phyloP scores from a whole-genome alignment of 164 flowering plant species.

The Sedum album region DNA sequence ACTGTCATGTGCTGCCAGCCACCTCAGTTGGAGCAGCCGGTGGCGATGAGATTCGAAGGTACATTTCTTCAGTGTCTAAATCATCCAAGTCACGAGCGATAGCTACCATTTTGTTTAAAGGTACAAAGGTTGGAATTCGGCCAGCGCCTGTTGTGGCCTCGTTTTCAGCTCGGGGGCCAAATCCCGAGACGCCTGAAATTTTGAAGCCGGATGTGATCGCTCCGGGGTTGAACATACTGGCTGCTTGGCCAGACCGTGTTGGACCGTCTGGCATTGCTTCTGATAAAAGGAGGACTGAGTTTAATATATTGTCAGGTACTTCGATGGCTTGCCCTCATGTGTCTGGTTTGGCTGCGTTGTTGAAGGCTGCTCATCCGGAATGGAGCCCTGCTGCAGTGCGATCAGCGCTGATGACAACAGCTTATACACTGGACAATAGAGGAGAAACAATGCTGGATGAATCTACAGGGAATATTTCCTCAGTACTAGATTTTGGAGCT shows the following conservation, averaged over 20 bases:
- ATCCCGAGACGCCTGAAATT: conserved; percentile 69
- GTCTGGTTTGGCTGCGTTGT: conserved; percentile 78
- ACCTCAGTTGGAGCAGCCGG: conserved; percentile 57
- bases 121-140: conserved; percentile 60
- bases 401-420: conserved; percentile 90
- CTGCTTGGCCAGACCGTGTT: conserved; percentile 83
- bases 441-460: conserved; percentile 66
- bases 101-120: conserved; percentile 62
- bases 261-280: conserved; percentile 66
- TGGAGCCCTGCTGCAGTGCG: conserved; percentile 91
- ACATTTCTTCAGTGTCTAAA: conserved; percentile 24
- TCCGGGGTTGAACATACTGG: conserved; percentile 89
- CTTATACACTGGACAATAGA: conserved; percentile 55
- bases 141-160: conserved; percentile 94
- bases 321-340: conserved; percentile 99
- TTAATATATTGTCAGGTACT: conserved; percentile 85
- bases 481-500: conserved; percentile 69
- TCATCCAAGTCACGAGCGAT: conserved; percentile 29
- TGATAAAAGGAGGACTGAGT: conserved; percentile 60
- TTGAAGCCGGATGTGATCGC: conserved; percentile 91
- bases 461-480: conserved; percentile 62
- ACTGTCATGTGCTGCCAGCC: conserved; percentile 86
- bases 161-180: conserved; percentile 88
- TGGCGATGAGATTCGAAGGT: conserved; percentile 63
- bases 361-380: conserved; percentile 85